Conservation (phyloP, 331 rosid species). For the Prunus yedoensis region DNA sequence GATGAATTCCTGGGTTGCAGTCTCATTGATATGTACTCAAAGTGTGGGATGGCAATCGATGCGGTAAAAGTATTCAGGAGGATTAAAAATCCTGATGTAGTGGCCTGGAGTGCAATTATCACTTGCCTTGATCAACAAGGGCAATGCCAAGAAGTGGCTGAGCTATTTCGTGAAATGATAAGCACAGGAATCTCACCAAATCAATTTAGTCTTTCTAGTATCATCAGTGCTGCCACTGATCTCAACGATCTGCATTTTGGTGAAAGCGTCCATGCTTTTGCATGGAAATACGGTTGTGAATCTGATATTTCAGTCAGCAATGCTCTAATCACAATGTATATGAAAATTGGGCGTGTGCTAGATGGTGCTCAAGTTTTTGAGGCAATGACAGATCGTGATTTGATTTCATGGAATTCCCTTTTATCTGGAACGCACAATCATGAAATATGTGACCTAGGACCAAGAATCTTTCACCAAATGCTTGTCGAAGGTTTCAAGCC, state of each 20-base stretch:
- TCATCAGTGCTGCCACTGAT: slow-evolving; percentile 54
- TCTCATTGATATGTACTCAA: slow-evolving; percentile 58
- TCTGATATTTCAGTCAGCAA: slow-evolving; percentile 44
- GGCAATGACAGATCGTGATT: slow-evolving; percentile 44
- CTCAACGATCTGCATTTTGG: slow-evolving; percentile 46
- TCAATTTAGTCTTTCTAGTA: slow-evolving; percentile 51
- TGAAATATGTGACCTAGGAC: slow-evolving; percentile 38
- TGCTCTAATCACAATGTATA: slow-evolving; percentile 64
- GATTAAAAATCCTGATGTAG: slow-evolving; percentile 57
- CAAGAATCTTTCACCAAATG: slow-evolving; percentile 43
- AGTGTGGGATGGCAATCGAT: slow-evolving; percentile 46
- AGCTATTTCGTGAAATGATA: slow-evolving; percentile 53
- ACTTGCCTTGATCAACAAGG: slow-evolving; percentile 67
- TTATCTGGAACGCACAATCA: slow-evolving; percentile 55
- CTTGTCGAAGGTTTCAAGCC: slow-evolving; percentile 55
- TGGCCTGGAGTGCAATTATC: slow-evolving; percentile 67
- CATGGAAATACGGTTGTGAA: slow-evolving; percentile 57
- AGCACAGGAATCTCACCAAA: slow-evolving; percentile 44
- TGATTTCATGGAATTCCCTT: slow-evolving; percentile 65
- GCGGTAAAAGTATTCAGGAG: slow-evolving; percentile 49
- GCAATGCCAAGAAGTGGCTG: slow-evolving; percentile 43
- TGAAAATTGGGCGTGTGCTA: slow-evolving; percentile 44
- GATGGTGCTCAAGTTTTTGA: slow-evolving; percentile 49
- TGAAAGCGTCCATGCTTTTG: slow-evolving; percentile 56
- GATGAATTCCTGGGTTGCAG: slow-evolving; percentile 54